These are phyloP conservation scores for Phalaenopsis equestris DNA, from an alignment of 106 monocot species.

Conservation along the genomic window DNA sequence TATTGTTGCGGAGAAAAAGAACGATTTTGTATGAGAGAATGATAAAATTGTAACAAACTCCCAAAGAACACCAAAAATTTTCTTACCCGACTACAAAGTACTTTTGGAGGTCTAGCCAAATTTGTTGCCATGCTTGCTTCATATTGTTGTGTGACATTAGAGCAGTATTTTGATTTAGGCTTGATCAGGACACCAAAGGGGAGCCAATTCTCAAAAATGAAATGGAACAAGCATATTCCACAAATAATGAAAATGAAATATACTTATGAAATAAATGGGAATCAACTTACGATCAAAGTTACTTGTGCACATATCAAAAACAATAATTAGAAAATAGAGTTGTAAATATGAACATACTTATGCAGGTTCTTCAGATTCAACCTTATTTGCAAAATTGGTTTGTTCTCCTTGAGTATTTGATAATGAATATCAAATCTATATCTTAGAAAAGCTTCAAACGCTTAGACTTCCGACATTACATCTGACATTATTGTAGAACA, in stretches of 20 bases:
- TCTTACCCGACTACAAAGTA: slow-evolving; percentile 7
- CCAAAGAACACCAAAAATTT: background rate
- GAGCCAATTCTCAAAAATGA: background rate
- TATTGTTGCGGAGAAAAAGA: background rate
- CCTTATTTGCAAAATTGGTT: no score
- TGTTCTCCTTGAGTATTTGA: no score
- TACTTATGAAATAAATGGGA: background rate
- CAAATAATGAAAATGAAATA: background rate
- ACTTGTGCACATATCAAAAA: background rate
- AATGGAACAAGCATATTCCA: background rate
- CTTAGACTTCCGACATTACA: no score
- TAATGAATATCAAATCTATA: no score
- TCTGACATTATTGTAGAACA: no score
- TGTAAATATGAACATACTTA: no score
- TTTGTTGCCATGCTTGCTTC: background rate
- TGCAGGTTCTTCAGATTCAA: no score
- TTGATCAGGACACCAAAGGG: background rate
- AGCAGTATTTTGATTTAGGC: background rate
- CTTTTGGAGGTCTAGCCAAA: slow-evolving; percentile 4
- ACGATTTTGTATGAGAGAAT: background rate
- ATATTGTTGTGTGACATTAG: background rate
- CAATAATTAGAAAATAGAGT: background rate
- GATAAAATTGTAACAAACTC: background rate
- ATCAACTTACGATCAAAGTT: background rate
- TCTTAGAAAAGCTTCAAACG: no score